Base-by-base conservation (phyloP, 2,329 filamentous ascomycete genomes). In the Curvularia verruculosa region DNA sequence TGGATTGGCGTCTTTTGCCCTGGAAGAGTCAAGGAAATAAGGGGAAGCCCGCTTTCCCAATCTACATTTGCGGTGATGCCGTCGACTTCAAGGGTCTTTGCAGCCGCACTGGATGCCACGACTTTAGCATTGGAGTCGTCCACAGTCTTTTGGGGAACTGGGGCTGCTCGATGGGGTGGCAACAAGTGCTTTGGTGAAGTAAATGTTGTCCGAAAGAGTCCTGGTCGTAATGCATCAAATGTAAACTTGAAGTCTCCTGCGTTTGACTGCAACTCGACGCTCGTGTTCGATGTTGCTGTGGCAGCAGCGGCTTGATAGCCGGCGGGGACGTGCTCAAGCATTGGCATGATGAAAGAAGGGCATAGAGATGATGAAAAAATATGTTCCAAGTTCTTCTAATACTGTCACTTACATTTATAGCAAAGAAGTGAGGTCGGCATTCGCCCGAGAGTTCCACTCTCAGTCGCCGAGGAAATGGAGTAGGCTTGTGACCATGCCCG, bases 121-220 rank as follows among this genome's bases (percentile, higher is more conserved):
- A 69, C 69, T 1, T 72, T 61, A 4, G 76, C 61, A 5, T 71
- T 70, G 15, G 67, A 59, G 15, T 68, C 5, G 2, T 72, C 61
- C 2, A 83, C 63, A 10, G 78, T 68, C 12, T 72, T 72, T 13
- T 71, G 59, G 1, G 82, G 82, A n/a, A 79, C 78, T 7, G 72
- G 72, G 5, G 85, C 80, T 52, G 86, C 88, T 7, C 88, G 88
- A 65, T 85, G 85, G 1, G 88, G 88, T 26, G 89, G 86, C 1
- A 89, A 70, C 6, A 85, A 85, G 66, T 90, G 87, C 2, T 81
- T 79, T 13, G 79, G 67, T 0, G 88, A 87, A 1, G 83, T 82
- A 68, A 90, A 90, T 0, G 86, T 87, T 1, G 88, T 89, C 40
- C 88, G 80, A 75, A 90, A 91, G 15, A 90, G 77, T 49, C 87